These are phyloP conservation scores for Saturnispora dispora DNA, from an alignment of 805 yeast genomes.

Conservation along the genomic window DNA sequence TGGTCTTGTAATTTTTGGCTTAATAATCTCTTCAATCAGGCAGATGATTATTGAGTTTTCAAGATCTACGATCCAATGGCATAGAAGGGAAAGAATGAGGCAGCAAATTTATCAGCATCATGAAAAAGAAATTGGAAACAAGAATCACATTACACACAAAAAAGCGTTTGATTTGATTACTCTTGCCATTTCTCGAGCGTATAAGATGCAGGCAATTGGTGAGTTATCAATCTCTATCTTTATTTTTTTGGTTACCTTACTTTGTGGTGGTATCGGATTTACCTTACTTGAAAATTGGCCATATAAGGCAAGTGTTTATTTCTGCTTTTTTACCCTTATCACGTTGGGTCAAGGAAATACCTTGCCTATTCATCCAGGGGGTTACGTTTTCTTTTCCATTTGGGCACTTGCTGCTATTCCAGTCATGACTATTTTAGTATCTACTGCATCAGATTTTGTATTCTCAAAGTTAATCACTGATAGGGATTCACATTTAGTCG, in stretches of 20 bases:
- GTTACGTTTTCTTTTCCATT: constrained; percentile 60
- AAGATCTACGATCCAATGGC: constrained; percentile 58
- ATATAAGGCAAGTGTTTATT: constrained; percentile 65
- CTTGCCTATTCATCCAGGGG: constrained; percentile 53
- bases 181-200: constrained; percentile 36
- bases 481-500: constrained; percentile 12
- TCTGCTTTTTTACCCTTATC: constrained; percentile 62
- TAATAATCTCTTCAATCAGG: constrained; percentile 62
- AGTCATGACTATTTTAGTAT: constrained; percentile 71
- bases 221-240: constrained; percentile 34
- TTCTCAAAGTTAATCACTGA: constrained; percentile 25
- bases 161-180: constrained; percentile 50
- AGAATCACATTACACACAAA: constrained; percentile 18
- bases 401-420: constrained; percentile 87
- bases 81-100: constrained; percentile 48
- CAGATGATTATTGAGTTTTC: constrained; percentile 53
- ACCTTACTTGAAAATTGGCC: constrained; percentile 56
- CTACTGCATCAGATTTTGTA: constrained; percentile 59
- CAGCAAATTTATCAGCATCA: constrained; percentile 22
- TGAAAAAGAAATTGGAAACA: constrained; percentile 1
- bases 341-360: constrained; percentile 84
- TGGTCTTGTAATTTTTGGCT: constrained; percentile 68
- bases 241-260: constrained; percentile 51
- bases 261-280: constrained; percentile 65
- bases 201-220: constrained; percentile 28